Evolutionary conservation across 257 asterid genomes (phyloP), one percentile per base, ranked within the genome.

Genomic region (Capsicum baccatum): DNA sequence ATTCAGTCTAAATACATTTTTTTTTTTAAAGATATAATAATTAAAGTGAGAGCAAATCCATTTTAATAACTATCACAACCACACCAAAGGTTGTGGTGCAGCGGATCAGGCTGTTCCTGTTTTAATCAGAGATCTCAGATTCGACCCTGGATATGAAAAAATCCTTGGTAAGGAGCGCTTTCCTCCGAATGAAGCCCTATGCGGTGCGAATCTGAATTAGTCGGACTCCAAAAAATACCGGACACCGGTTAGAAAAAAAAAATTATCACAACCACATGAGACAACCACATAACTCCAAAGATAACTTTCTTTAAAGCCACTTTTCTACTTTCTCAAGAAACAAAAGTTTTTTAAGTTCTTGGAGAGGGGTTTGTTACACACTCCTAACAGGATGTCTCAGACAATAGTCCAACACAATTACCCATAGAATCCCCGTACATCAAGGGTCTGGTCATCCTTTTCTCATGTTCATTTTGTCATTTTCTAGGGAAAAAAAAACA

Each of bases 401-500:
- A 74, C 60, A 74, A 50, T 21, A 74, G 80, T 48, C 81, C 81
- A 76, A 76, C 81, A 52, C 81, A 76, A 76, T 76, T 76, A 76
- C 81, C 81, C n/a, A 76, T 69, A 33, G 81, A 52, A 47, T 52
- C 50, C 6, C 76, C 56, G 17, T 12, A 19, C 48, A 44, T 62
- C 84, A 60, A 81, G 76, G 71, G 71, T 81, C 84, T 21, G 58
- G 84, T 81, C 59, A 81, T 81, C 84, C 76, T 62, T 15, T 9
- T 26, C 83, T 59, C 83, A 39, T 39, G 48, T 3, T 58, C 56
- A 39, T 44, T 80, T 80, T 80, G 83, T 80, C 56, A 44, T 80
- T 47, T 54, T 58, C 71, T 80, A 44, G 44, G 70, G 1, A 4
- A 10, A 58, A 80, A 26, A 26, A 26, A 1, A 26, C 33, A 80